Evolutionary conservation across 176 grass and related monocot species (phyloP).

Genomic region (Aegilops speltoides): DNA sequence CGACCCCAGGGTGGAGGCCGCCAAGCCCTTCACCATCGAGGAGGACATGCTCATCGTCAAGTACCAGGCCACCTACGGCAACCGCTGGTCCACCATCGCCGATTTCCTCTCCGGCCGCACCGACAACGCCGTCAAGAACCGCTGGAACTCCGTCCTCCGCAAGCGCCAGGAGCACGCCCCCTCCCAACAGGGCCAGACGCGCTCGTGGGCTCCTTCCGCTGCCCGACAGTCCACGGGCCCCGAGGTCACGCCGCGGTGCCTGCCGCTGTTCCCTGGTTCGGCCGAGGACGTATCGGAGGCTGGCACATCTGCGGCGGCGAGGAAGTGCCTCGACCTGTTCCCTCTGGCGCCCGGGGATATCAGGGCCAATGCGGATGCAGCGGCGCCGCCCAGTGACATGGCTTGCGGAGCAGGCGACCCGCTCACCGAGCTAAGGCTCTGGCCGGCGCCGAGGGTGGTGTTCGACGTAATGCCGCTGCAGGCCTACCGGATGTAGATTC

Average conservation of each 20-base stretch:
- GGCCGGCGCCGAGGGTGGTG: neutral
- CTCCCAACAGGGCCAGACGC: neutral
- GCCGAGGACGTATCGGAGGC: neutral
- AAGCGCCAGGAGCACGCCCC: neutral
- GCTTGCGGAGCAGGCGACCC: neutral
- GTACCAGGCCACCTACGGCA: constrained; percentile 34
- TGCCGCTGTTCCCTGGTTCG: neutral
- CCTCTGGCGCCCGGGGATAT: neutral
- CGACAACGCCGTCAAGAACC: constrained; percentile 94
- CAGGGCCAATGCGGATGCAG: neutral
- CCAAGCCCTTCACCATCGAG: neutral
- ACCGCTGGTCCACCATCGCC: constrained; percentile 86
- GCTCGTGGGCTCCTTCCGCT: neutral
- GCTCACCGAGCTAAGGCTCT: constrained; percentile 20
- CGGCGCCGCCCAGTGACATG: neutral
- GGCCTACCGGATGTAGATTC: constrained; percentile 13
- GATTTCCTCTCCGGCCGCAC: constrained; percentile 69
- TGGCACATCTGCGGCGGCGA: neutral
- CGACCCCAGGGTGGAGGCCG: neutral
- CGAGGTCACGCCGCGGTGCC: neutral
- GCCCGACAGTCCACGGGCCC: too few species aligned
- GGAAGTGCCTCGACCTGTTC: constrained; percentile 5
- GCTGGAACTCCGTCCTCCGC: constrained; percentile 78
- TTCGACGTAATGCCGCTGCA: constrained; percentile 5
- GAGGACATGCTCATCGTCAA: constrained; percentile 50